Conservation (phyloP, 306 rosid genomes). For the Morella rubra region DNA sequence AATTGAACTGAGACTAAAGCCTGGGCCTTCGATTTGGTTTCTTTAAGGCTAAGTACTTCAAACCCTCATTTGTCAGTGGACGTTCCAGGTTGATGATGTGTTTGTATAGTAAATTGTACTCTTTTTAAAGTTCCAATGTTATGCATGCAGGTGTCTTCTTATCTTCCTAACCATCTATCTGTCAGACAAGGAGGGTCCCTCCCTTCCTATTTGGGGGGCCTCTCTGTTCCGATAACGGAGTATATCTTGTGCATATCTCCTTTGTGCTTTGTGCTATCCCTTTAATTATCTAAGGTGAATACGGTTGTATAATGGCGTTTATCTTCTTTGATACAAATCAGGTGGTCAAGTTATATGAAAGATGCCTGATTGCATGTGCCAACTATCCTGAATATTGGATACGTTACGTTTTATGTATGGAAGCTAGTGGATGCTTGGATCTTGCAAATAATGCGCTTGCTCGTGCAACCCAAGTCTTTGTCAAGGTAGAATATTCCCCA, state of each 20-base stretch:
- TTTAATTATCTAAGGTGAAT: conserved; percentile 33
- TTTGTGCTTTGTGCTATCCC: conserved; percentile 44
- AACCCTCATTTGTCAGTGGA: conserved; percentile 89
- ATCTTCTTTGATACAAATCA: conserved; percentile 33
- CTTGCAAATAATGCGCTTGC: conserved; percentile 92
- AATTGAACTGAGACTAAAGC: conserved; percentile 99
- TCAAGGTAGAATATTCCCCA: conserved; percentile 59
- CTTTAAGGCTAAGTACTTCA: conserved; percentile 99
- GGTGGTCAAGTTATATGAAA: conserved; percentile 95
- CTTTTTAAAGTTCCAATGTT: conserved; percentile 93
- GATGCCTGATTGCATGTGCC: conserved; percentile 97
- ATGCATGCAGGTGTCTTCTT: conserved; percentile 98
- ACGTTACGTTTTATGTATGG: conserved; percentile 80
- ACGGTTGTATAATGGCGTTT: conserved; percentile 4
- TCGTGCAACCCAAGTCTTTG: conserved; percentile 96
- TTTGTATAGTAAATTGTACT: conserved; percentile 59
- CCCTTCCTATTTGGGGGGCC: conserved; percentile 96
- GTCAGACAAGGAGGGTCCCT: conserved; percentile 99
- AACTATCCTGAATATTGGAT: conserved; percentile 97
- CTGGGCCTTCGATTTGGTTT: conserved; percentile 97
- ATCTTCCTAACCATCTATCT: conserved; percentile 91
- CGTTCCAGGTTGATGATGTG: conserved; percentile 88
- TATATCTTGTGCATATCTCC: conserved; percentile 82
- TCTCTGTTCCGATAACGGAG: conserved; percentile 91
- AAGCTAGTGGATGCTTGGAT: conserved; percentile 70